Base-by-base conservation (phyloP, 768 basidiomycete species). In the Boletus insuetus region DNA sequence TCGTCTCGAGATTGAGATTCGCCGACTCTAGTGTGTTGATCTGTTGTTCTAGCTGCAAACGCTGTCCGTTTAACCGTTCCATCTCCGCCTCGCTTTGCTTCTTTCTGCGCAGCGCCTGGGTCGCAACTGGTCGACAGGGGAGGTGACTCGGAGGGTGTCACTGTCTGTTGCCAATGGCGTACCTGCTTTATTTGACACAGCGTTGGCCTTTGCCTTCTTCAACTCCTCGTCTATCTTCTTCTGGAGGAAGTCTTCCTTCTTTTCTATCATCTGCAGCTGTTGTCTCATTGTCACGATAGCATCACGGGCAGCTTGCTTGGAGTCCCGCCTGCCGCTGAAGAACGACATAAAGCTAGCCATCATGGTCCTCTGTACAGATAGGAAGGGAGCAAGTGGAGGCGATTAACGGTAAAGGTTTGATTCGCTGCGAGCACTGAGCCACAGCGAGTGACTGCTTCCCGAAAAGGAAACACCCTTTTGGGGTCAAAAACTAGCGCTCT, bases 11-110 rank as follows among this genome's bases (percentile, higher is more conserved):
- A 71, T 99, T 98, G 73, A 98, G 81, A 76, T 98, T 98, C 42
- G 97, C 97, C 16, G 91, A 92, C 73, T 98, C 97, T 43, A 98
- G 82, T 19, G 96, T 96, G 74, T 95, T 95, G 55, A 98, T 88
- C 76, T 98, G 96, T 72, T 91, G 87, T 76, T 98, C 96, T 31
- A 99, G 81, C 65, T 97, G 96, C 69, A 98, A 72, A 60, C 92
- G 83, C 50, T 88, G 89, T 13, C 91, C 91, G 45, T 85, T 82
- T 60, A 98, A 76, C 63, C 87, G 81, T 59, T 97, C 93, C 56
- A 98, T 77, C 71, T 98, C 93, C 43, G 76, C 67, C 74, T 98
- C 96, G 66, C 81, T 84, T 59, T 85, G 80, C 73, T 97, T 97
- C 87, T 97, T 98, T 74, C 94, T 85, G 63, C 91, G 87, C 56